Percentiles rank a stretch among this genome's conserved stretches.
Conservation (phyloP, 495 filamentous ascomycete genomes). For the Trypethelium eluteriae region DNA sequence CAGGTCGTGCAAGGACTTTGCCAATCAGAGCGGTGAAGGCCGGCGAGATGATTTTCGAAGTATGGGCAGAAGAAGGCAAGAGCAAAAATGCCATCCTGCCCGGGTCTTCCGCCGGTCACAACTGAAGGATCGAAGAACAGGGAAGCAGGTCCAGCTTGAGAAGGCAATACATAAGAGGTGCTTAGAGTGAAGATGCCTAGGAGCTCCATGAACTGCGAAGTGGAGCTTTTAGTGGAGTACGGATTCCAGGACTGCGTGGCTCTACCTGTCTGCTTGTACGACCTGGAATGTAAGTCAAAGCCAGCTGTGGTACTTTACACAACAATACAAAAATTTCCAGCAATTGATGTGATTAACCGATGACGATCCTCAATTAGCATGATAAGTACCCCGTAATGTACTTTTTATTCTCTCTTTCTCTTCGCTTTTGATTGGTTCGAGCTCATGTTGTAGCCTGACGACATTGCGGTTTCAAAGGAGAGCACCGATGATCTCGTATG, state of each 20-base stretch:
- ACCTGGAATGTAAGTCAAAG: too few relatives aligned
- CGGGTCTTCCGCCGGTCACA: background rate
- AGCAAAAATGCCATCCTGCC: slow-evolving; percentile 24
- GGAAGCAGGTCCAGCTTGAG: background rate
- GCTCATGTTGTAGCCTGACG: too few relatives aligned
- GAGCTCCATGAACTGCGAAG: too few relatives aligned
- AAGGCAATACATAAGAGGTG: background rate
- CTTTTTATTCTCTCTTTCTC: too few relatives aligned
- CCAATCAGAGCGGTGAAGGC: slow-evolving; percentile 55
- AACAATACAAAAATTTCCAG: background rate
- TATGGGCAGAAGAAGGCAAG: slow-evolving; percentile 56
- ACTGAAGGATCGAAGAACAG: background rate
- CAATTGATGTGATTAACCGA: too few relatives aligned
- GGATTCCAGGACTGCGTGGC: too few relatives aligned
- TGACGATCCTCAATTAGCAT: too few relatives aligned
- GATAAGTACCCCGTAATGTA: too few relatives aligned
- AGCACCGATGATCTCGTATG: background rate
- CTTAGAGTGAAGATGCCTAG: background rate
- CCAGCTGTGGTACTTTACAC: background rate
- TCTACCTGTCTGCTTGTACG: too few relatives aligned
- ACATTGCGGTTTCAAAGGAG: too few relatives aligned
- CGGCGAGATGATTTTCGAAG: slow-evolving; percentile 59
- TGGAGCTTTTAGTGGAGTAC: too few relatives aligned
- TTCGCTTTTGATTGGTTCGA: too few relatives aligned
- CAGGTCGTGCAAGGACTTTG: slow-evolving; percentile 33